Evolutionary conservation across 2,329 filamentous ascomycete species (phyloP).

Genomic region (Aspergillus costaricaensis): DNA sequence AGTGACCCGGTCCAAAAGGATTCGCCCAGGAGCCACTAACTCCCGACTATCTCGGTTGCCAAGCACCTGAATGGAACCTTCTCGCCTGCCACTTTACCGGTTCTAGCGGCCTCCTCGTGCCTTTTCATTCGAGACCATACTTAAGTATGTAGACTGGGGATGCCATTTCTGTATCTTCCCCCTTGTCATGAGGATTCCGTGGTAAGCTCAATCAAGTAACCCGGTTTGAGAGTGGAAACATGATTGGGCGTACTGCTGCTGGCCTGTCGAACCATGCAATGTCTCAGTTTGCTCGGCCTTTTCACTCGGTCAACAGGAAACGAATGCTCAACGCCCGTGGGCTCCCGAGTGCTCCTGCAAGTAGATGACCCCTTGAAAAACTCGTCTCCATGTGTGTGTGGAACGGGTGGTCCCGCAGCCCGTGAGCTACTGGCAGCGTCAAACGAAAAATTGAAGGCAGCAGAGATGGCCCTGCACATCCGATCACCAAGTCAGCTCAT

Average conservation of each 20-base stretch:
- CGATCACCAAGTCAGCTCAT: slow-evolving; percentile 9
- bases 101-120: slow-evolving; percentile 13
- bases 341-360: neutral
- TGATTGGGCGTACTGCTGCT: neutral
- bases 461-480: slow-evolving; percentile 1
- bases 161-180: neutral
- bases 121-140: slow-evolving; percentile 11
- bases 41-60: slow-evolving; percentile 12
- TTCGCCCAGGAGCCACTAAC: slow-evolving; percentile 17
- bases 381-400: slow-evolving; percentile 6
- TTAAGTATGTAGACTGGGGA: neutral
- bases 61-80: slow-evolving; percentile 8
- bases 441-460: neutral
- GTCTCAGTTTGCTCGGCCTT: neutral
- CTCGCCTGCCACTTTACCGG: slow-evolving; percentile 9
- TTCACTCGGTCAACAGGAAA: neutral
- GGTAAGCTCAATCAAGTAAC: neutral
- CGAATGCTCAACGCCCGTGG: neutral
- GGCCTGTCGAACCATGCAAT: neutral
- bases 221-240: neutral
- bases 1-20: slow-evolving; percentile 13
- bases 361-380: slow-evolving; percentile 6
- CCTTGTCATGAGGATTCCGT: neutral
- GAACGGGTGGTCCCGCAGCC: slow-evolving; percentile 9
- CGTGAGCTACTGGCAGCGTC: slow-evolving; percentile 6